Conservation (phyloP, 345 rosid genomes). For the Xanthoceras sorbifolium region DNA sequence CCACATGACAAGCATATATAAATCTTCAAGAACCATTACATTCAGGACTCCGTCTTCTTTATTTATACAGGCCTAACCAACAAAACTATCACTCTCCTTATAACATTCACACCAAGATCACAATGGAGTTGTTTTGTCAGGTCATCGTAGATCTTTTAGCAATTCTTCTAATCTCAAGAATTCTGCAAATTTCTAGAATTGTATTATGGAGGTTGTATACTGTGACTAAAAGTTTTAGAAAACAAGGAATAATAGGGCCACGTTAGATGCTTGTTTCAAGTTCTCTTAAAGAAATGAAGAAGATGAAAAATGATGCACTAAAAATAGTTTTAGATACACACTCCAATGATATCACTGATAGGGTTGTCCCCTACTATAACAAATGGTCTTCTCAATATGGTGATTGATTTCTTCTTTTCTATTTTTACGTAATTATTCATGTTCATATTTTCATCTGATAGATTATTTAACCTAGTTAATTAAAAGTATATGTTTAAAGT, state of each 20-base stretch:
- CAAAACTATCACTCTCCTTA: neutral
- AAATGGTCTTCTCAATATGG: constrained; percentile 33
- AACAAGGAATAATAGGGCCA: constrained; percentile 40
- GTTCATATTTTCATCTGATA: too few species aligned
- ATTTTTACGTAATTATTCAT: neutral
- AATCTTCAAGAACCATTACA: too few species aligned
- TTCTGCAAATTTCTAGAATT: constrained; percentile 1
- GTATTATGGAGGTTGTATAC: constrained; percentile 38
- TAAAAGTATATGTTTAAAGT: too few species aligned
- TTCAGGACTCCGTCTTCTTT: too few species aligned
- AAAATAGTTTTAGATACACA: constrained; percentile 21
- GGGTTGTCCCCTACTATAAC: constrained; percentile 28
- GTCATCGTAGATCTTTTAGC: neutral
- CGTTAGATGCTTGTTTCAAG: constrained; percentile 28
- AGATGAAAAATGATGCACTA: constrained; percentile 12
- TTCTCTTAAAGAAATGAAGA: constrained; percentile 24
- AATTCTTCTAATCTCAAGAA: constrained; percentile 3
- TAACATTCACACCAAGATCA: neutral
- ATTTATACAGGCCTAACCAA: neutral
- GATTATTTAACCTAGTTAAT: too few species aligned
- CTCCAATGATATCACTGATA: constrained; percentile 30
- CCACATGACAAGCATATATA: too few species aligned
- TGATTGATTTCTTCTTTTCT: constrained; percentile 5
- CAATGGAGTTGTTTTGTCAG: constrained; percentile 15
- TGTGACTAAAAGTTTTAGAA: constrained; percentile 25